Base-by-base conservation (phyloP, 352 stramenopile species). In the Phytophthora hibernalis region DNA sequence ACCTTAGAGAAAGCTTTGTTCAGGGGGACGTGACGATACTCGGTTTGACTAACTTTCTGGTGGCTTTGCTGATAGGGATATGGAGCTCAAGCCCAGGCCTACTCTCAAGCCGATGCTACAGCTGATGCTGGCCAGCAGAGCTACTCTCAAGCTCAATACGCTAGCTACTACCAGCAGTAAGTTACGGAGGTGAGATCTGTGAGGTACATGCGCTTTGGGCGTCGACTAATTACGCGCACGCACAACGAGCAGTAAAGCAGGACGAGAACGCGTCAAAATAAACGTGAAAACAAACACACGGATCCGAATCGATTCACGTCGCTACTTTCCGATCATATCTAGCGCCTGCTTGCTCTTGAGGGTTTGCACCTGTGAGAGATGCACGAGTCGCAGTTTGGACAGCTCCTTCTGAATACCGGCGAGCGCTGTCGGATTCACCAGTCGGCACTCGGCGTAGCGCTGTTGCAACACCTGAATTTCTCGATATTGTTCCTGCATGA, bases 401-500 rank as follows among this genome's bases (percentile, higher is more conserved):
- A 93, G 71, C 30, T 93, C 85, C 55, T 95, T 92, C 54, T 93
- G 87, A 45, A 95, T 92, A 9, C 83, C 83, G 16, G 85, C 77
- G 24, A 95, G 65, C n/a, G 87, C 85, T 2, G 82, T 75, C 1
- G 87, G 85, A 54, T 95, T 90, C 37, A 83, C 73, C 7, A 93
- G 55, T 1, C 87, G 74, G 47, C 83, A 91, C 49, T 95, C 87
- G 16, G 85, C 87, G 69, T 95, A 92, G 28, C 89, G 83, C 53
- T 95, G 87, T 72, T 95, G 87, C 22, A 95, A 61, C 8, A 92
- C 82, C 40, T 95, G 87, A 48, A 95, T 95, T 67, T 95, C 87
- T 30, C 85, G 83, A 54, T 93, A 95, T 70, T 95, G 87, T 49
- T 95, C 83, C 61, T 95, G 87, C 85, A 95, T 95, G 33, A 95